Base-by-base conservation (phyloP, 805 yeast genomes). In the Wickerhamomyces ciferrii region DNA sequence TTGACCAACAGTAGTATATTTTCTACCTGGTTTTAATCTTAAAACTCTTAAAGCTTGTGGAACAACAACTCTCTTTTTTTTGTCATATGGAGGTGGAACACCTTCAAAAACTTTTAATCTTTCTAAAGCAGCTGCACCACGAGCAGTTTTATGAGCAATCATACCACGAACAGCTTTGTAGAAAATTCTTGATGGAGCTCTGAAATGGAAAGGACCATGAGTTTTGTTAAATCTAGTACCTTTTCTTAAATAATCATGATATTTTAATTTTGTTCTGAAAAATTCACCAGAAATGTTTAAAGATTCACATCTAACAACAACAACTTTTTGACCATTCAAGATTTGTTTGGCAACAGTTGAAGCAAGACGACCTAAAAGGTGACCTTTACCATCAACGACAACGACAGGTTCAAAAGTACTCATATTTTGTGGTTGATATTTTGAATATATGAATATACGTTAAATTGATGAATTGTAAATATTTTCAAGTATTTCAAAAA, bases 181-280 rank as follows among this genome's bases (percentile, higher is more conserved):
- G 79, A 94, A 90, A 78, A 94, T 92, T 81, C 98, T 90, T 58
- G 98, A 91, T 76, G 99, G 99, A 58, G 99, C 99, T 80, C 98
- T 94, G 96, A 94, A 94, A 76, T 94, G 99, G 97, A 92, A 94
- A 70, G 98, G 98, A 81, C 99, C 99, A 75, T 90, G 86, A 69
- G 82, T 85, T 81, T 90, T 90, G 96, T 94, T 94, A 91, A 75
- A 94, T 80, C 96, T 87, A 72, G 99, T 91, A 68, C 95, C 87
- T 85, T 94, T 94, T 85, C 99, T 91, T 78, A 94, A 86, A 90
- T 91, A 94, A 74, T 95, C 99, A 78, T 91, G 97, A 94, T 90
- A 94, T 87, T 94, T 94, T 78, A 92, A 86, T 81, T 94, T 94
- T 86, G 92, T 89, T 83, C 99, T 91, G 97, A 94, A 94, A 76